phyloP scores from a whole-genome alignment of 140 eudicot species.

The Ambrosia hybrid region DNA sequence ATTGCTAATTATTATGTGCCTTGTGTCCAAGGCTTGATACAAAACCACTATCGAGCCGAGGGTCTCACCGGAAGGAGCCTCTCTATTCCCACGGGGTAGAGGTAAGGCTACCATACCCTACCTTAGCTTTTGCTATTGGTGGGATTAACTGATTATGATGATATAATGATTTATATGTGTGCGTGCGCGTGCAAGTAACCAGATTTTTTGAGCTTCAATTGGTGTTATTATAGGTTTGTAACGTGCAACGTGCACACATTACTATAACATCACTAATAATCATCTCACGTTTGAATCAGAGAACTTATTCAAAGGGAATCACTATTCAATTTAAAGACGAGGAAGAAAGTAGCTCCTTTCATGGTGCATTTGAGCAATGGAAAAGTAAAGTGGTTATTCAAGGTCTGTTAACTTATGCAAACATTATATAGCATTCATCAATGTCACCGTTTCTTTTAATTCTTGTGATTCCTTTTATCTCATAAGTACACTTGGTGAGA shows the following conservation, averaged over 20 bases:
- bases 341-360: slow-evolving; percentile 83
- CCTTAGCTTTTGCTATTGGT: too few species aligned
- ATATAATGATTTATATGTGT: too few species aligned
- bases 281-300: slow-evolving; percentile 53
- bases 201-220: too few species aligned
- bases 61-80: too few species aligned
- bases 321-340: slow-evolving; percentile 71
- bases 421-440: slow-evolving; percentile 5
- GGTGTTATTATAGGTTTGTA: neutral
- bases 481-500: neutral
- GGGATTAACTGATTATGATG: too few species aligned
- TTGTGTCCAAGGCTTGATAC: too few species aligned
- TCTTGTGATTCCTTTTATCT: too few species aligned
- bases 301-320: slow-evolving; percentile 70
- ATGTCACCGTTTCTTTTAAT: neutral
- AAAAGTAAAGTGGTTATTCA: slow-evolving; percentile 55
- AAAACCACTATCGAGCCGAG: too few species aligned
- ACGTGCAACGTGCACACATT: slow-evolving; percentile 11
- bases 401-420: slow-evolving; percentile 41
- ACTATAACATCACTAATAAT: slow-evolving; percentile 22
- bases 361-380: slow-evolving; percentile 89
- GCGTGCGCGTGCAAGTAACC: too few species aligned
- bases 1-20: too few species aligned
- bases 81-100: too few species aligned
- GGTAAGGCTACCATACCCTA: too few species aligned